Evolutionary conservation across 2,329 filamentous ascomycete species (phyloP).

Genomic region (Septoria linicola): DNA sequence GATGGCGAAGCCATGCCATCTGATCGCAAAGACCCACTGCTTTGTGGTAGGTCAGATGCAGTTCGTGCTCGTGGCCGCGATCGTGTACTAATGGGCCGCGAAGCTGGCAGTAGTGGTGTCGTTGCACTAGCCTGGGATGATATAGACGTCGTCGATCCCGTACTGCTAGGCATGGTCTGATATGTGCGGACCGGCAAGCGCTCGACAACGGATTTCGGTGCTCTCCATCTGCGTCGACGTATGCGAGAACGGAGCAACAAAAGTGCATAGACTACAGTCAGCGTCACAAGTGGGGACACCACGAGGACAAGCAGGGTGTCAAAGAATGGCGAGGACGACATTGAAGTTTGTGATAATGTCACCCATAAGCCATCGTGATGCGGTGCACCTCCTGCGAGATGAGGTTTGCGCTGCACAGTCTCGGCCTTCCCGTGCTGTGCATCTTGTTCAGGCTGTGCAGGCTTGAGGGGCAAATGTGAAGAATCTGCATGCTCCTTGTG

Average conservation of each 20-base stretch:
- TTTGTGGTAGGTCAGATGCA: constrained; percentile 57
- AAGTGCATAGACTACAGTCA: constrained; percentile 89
- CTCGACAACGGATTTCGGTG: constrained; percentile 95
- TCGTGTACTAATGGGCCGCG: constrained; percentile 32
- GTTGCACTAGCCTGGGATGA: constrained; percentile 49
- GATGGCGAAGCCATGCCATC: constrained; percentile 31
- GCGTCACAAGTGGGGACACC: constrained; percentile 84
- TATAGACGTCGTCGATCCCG: constrained; percentile 40
- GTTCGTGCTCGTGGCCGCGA: constrained; percentile 65
- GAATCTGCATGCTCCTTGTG: constrained; percentile 13
- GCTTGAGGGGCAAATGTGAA: not conserved
- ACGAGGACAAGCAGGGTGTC: constrained; percentile 97
- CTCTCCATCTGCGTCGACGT: constrained; percentile 84
- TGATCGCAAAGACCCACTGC: constrained; percentile 30
- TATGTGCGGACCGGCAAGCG: constrained; percentile 93
- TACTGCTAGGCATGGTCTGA: constrained; percentile 72
- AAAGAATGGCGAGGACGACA: constrained; percentile 87
- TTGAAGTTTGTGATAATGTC: constrained; percentile 86
- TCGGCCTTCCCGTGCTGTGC: constrained; percentile 9
- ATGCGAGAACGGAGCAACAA: constrained; percentile 85
- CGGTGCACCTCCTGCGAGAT: constrained; percentile 14
- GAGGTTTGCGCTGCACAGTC: constrained; percentile 18
- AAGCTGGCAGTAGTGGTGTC: constrained; percentile 70
- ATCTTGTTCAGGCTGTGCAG: constrained; percentile 17
- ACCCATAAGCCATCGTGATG: constrained; percentile 83